A percentile compares a stretch with the other conserved stretches of the same genome.
These are phyloP conservation scores for Populus ilicifolia DNA, from an alignment of 345 rosid species.

Conservation along the genomic window DNA sequence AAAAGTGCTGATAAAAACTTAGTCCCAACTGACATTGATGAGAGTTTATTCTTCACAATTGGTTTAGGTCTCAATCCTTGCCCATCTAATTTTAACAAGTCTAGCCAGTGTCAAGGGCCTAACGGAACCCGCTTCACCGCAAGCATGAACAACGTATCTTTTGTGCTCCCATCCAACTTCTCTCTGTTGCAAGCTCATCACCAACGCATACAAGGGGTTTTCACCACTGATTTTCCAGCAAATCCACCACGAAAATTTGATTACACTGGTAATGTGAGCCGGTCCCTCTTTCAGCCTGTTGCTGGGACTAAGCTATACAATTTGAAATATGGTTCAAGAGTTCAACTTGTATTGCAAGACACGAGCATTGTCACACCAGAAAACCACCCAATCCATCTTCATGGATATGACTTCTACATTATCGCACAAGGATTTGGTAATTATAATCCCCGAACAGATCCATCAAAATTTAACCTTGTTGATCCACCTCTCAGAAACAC, in stretches of 20 bases:
- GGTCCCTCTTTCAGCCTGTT: slow-evolving; percentile 10
- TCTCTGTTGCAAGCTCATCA: slow-evolving; percentile 44
- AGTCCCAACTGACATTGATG: slow-evolving; percentile 23
- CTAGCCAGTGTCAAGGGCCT: slow-evolving; percentile 26
- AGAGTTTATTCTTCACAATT: slow-evolving; percentile 19
- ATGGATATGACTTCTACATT: slow-evolving; percentile 46
- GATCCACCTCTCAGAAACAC: slow-evolving; percentile 44
- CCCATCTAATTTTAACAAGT: slow-evolving; percentile 19
- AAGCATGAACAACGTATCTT: slow-evolving; percentile 50
- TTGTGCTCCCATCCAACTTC: slow-evolving; percentile 23
- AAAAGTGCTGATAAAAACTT: slow-evolving; percentile 8
- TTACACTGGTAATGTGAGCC: slow-evolving; percentile 34
- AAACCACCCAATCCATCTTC: slow-evolving; percentile 48
- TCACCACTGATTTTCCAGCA: slow-evolving; percentile 34
- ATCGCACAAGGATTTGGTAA: slow-evolving; percentile 44
- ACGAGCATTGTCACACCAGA: slow-evolving; percentile 35
- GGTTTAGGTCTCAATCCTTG: slow-evolving; percentile 26
- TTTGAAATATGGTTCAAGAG: slow-evolving; percentile 27
- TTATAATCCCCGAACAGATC: slow-evolving; percentile 31
- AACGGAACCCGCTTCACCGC: slow-evolving; percentile 37
- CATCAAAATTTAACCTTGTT: slow-evolving; percentile 29
- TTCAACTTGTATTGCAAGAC: slow-evolving; percentile 40
- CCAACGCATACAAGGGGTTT: slow-evolving; percentile 28
- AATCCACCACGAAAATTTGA: slow-evolving; percentile 34
- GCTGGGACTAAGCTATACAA: slow-evolving; percentile 25